Conservation (phyloP, 2,329 filamentous ascomycete genomes). For the Sporothrix protearum region DNA sequence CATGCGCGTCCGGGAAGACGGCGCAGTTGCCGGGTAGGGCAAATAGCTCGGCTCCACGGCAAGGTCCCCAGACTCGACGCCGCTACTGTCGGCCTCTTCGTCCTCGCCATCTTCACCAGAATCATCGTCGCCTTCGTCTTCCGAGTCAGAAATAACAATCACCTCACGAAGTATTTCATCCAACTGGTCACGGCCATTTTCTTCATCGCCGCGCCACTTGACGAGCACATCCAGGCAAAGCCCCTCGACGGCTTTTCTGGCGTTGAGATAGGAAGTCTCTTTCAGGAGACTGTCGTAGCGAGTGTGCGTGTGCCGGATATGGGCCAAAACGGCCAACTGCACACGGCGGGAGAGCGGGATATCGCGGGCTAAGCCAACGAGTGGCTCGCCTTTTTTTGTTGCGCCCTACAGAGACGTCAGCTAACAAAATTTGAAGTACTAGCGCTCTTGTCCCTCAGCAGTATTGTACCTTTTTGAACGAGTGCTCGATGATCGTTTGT, state of each 20-base stretch:
- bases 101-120: constrained; percentile 42
- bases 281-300: constrained; percentile 60
- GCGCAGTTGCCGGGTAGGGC: background rate
- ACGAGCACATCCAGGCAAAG: constrained; percentile 62
- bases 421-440: background rate
- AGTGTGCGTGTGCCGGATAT: constrained; percentile 65
- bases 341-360: constrained; percentile 59
- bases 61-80: constrained; percentile 21
- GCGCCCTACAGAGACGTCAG: constrained; percentile 41
- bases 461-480: constrained; percentile 57
- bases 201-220: constrained; percentile 70
- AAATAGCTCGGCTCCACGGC: constrained; percentile 8
- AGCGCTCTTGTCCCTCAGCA: no score
- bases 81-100: constrained; percentile 33
- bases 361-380: constrained; percentile 55
- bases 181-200: constrained; percentile 63
- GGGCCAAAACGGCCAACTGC: constrained; percentile 62
- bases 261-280: constrained; percentile 57
- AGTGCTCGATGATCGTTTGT: constrained; percentile 58
- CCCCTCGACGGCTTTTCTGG: constrained; percentile 58
- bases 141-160: constrained; percentile 61
- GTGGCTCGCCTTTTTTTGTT: constrained; percentile 50
- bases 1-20: background rate
- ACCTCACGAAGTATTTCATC: constrained; percentile 65
- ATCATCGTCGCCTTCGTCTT: constrained; percentile 49